These are phyloP conservation scores for Kokia cookei DNA, from an alignment of 441 rosid species.

Conservation along the genomic window DNA sequence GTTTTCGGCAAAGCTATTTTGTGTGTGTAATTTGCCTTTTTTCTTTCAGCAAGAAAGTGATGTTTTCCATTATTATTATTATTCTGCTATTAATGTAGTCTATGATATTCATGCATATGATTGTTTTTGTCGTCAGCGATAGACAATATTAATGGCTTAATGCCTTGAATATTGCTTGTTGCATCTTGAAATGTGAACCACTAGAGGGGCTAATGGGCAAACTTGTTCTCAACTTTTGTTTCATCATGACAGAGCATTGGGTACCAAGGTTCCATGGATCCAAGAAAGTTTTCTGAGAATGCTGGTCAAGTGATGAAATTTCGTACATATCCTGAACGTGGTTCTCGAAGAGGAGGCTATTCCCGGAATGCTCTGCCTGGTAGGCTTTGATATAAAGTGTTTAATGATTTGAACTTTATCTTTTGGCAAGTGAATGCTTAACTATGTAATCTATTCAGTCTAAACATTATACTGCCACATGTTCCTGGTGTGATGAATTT, in stretches of 20 bases:
- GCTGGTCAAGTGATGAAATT: conserved; percentile 27
- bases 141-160: not conserved
- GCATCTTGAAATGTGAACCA: not conserved
- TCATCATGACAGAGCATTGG: conserved; percentile 37
- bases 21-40: not conserved
- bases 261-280: conserved; percentile 33
- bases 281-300: conserved; percentile 43
- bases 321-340: conserved; percentile 35
- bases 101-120: not conserved
- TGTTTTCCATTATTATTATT: not conserved
- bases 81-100: not conserved
- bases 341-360: conserved; percentile 46
- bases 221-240: conserved; percentile 13
- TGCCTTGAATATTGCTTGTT: not conserved
- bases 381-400: conserved; percentile 5
- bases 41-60: not conserved
- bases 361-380: conserved; percentile 39
- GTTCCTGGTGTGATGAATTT: not conserved
- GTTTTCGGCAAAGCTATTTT: not conserved
- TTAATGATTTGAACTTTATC: not conserved
- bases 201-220: not conserved
- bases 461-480: not conserved
- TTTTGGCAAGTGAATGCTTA: not conserved
- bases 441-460: not conserved
- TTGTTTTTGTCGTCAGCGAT: not conserved